Percentiles rank a stretch among this genome's conserved stretches.
These are phyloP conservation scores for Drechslerella dactyloides DNA, from an alignment of 2,329 filamentous ascomycete genomes.

Conservation along the genomic window DNA sequence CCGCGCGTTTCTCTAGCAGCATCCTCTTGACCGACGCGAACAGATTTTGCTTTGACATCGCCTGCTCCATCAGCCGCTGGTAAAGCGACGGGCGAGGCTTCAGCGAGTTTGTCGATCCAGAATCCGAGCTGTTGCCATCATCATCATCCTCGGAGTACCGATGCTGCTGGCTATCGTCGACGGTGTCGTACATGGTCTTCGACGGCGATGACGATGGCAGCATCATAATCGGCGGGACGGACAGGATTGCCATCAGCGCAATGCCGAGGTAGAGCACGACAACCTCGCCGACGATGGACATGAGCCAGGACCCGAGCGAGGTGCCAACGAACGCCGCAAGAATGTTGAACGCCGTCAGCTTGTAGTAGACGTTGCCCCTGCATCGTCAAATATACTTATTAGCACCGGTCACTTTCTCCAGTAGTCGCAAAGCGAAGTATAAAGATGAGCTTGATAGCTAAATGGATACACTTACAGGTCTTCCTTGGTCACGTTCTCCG, in stretches of 20 bases:
- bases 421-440: neutral
- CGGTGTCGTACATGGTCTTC: conserved; percentile 36
- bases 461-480: conserved; percentile 31
- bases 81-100: conserved; percentile 22
- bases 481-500: conserved; percentile 44
- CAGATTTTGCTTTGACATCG: conserved; percentile 32
- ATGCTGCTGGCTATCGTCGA: conserved; percentile 14
- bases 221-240: conserved; percentile 34
- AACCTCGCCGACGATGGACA: conserved; percentile 29
- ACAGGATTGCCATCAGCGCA: conserved; percentile 19
- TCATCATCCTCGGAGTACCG: conserved; percentile 32
- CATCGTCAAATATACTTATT: neutral
- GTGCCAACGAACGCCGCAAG: conserved; percentile 40
- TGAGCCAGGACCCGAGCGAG: conserved; percentile 35
- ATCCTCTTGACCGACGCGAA: conserved; percentile 26
- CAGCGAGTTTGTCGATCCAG: neutral
- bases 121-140: conserved; percentile 6
- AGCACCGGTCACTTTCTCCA: neutral
- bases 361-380: conserved; percentile 43
- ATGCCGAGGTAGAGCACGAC: conserved; percentile 36
- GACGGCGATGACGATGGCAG: conserved; percentile 9
- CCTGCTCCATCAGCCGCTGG: conserved; percentile 38
- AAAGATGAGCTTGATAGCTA: neutral
- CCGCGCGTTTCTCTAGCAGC: conserved; percentile 27
- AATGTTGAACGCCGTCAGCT: conserved; percentile 40